These are phyloP conservation scores for Kuraishia molischiana DNA, from an alignment of 805 yeast species.

Conservation along the genomic window DNA sequence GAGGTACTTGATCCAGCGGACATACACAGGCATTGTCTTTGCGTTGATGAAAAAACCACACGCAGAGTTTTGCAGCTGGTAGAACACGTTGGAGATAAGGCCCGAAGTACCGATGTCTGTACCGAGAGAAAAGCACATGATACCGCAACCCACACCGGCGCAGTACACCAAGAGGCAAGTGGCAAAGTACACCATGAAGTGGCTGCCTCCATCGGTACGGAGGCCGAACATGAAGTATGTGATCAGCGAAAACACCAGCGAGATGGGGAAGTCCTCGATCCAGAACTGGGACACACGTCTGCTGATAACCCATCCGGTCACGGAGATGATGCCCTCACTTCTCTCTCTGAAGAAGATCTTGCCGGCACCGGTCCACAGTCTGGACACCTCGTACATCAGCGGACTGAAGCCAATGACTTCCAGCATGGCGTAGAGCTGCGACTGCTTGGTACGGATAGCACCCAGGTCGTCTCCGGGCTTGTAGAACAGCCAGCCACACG, in stretches of 20 bases:
- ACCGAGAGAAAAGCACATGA: conserved; percentile 36
- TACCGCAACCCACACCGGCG: conserved; percentile 40
- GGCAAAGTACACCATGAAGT: conserved; percentile 49
- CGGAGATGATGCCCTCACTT: conserved; percentile 50
- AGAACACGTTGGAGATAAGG: conserved; percentile 39
- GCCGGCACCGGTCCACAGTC: conserved; percentile 40
- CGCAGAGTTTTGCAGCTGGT: conserved; percentile 58
- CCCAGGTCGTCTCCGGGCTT: conserved; percentile 43
- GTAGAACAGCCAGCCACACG: conserved; percentile 60
- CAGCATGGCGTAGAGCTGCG: conserved; percentile 34
- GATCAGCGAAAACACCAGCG: conserved; percentile 41
- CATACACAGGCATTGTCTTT: conserved; percentile 64
- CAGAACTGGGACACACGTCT: conserved; percentile 50
- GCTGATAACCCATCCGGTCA: conserved; percentile 49
- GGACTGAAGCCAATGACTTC: conserved; percentile 42
- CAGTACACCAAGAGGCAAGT: conserved; percentile 38
- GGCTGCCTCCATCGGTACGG: conserved; percentile 24
- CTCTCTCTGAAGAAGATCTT: conserved; percentile 45
- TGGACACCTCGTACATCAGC: conserved; percentile 38
- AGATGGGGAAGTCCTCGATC: conserved; percentile 53
- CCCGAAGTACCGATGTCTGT: conserved; percentile 46
- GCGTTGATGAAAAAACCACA: conserved; percentile 72
- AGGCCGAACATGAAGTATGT: conserved; percentile 68
- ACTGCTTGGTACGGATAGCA: conserved; percentile 50
- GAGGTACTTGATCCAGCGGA: conserved; percentile 64